A percentile compares a stretch with the other conserved stretches of the same genome.
Evolutionary conservation across 176 grass and related monocot species (phyloP).

Genomic region (Lolium rigidum): DNA sequence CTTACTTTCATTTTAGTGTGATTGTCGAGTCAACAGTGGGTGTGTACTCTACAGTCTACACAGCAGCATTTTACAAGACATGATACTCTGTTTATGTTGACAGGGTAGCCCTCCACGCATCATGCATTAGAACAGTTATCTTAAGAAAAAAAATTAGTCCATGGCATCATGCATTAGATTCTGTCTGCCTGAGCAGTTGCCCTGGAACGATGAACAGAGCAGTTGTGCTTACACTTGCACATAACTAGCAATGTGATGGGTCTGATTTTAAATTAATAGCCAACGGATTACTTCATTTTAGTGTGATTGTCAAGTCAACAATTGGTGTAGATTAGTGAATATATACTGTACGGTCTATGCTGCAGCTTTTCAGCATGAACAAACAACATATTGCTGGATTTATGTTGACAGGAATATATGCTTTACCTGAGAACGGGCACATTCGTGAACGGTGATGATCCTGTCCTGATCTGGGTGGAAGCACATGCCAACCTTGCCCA

Average conservation of each 20-base stretch:
- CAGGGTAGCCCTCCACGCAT: no score
- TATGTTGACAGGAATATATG: not conserved
- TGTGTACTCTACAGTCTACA: not conserved
- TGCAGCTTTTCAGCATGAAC: not conserved
- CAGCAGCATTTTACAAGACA: no score
- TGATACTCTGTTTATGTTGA: no score
- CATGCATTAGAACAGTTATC: no score
- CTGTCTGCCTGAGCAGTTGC: no score
- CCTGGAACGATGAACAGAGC: no score
- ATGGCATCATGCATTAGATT: no score
- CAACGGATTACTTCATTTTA: not conserved
- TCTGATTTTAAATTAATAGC: not conserved
- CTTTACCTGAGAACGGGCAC: constrained; percentile 77
- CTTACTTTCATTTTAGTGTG: not conserved
- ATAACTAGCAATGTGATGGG: not conserved
- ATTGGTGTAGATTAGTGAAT: not conserved
- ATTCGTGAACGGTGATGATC: constrained; percentile 84
- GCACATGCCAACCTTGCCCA: constrained; percentile 98
- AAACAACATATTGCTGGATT: not conserved
- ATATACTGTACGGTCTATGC: not conserved
- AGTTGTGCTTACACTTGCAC: no score
- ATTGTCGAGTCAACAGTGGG: not conserved
- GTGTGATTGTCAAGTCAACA: not conserved
- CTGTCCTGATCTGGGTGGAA: constrained; percentile 90
- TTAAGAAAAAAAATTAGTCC: no score